Evolutionary conservation across 495 filamentous ascomycete species (phyloP), one percentile per base, ranked within the genome.

Genomic region (Lichenothelia convexa): DNA sequence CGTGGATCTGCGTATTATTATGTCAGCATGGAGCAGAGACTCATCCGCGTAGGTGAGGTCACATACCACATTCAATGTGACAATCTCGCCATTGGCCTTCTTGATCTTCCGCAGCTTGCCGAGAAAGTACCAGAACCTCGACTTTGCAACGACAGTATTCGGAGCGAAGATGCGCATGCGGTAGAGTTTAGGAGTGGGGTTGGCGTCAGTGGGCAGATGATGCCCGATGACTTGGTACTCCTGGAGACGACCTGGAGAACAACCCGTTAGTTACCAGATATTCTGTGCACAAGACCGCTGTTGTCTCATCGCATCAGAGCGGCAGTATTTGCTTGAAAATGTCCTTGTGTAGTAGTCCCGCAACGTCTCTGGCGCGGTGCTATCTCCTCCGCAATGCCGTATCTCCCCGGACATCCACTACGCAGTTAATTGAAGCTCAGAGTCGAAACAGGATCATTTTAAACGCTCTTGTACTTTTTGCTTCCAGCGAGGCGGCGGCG

Each of bases 151-250:
- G 46, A 95, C 87, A 50, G 74, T 70, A 66, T 97, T 97, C 45
- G 85, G 83, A 42, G 89, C 89, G 57, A 97, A 97, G 64, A 97
- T 93, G 63, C 87, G 83, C 91, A 97, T 97, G 62, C 89, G 84
- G 75, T 95, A 97, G 59, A 97, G 78, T 71, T 86, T 89, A 48
- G 89, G 89, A 45, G 80, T 82, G 49, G 85, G 80, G 66, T 91
- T 89, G 50, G 79, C 70, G 67, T 97, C 91, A 52, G 77, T 79
- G 59, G 89, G 89, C 77, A 95, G 65, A 64, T 93, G 86, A 67
- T 91, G 91, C 68, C 89, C 89, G 54, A 97, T 94, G 65, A 97
- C 89, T 73, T 94, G 91, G 73, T 93, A 97, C 72, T 97, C 89
- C 57, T 75, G 80, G 65, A 97, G 86, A 73, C 91, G 87, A 77